These are phyloP conservation scores for Hirsutella rhossiliensis DNA, from an alignment of 2,329 filamentous ascomycete species.

Conservation along the genomic window DNA sequence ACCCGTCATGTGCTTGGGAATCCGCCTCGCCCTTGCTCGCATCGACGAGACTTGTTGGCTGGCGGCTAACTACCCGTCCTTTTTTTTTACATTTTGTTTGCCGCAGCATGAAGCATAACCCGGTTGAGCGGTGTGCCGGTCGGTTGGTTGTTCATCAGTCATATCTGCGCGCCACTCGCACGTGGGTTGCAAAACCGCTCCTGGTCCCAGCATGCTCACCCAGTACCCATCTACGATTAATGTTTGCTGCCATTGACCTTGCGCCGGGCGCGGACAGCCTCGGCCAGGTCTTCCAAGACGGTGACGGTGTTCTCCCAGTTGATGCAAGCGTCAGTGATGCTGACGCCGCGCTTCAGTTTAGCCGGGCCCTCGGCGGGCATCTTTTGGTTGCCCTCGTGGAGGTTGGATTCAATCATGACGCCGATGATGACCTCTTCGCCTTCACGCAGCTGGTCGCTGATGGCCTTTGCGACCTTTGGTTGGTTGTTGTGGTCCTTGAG, in stretches of 20 bases:
- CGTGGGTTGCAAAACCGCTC: no score
- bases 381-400: slow-evolving; percentile 84
- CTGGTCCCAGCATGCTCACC: neutral
- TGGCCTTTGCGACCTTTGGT: slow-evolving; percentile 73
- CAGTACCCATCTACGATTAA: slow-evolving; percentile 5
- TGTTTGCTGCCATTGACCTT: slow-evolving; percentile 30
- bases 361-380: slow-evolving; percentile 71
- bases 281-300: slow-evolving; percentile 74
- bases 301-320: slow-evolving; percentile 77
- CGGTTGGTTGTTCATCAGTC: neutral
- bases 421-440: slow-evolving; percentile 85
- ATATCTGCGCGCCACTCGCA: neutral
- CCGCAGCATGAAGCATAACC: no score
- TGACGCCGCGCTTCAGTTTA: slow-evolving; percentile 76
- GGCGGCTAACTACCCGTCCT: no score
- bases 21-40: no score
- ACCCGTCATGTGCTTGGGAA: no score
- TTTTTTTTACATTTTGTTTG: no score
- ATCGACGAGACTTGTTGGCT: no score
- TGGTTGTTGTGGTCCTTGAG: slow-evolving; percentile 97
- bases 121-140: no score
- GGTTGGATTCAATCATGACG: slow-evolving; percentile 98
- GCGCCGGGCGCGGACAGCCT: slow-evolving; percentile 68
- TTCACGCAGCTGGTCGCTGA: slow-evolving; percentile 75
- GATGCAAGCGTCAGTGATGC: slow-evolving; percentile 94